phyloP scores from a whole-genome alignment of 2,329 filamentous ascomycete genomes.

The Cladorrhinum sp. region DNA sequence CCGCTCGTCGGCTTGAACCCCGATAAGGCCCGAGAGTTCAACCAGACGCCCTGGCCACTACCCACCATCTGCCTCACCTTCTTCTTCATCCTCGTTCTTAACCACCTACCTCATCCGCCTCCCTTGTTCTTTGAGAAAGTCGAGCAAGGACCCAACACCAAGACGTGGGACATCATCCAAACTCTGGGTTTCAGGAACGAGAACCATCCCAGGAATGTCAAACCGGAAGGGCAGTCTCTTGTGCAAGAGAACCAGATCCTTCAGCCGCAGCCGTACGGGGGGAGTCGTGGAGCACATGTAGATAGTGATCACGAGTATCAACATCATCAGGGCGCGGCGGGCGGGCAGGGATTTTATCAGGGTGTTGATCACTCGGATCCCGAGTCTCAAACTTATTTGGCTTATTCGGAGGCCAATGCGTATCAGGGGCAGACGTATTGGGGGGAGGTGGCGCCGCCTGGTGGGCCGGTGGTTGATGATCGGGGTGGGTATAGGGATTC shows the following conservation, averaged over 20 bases:
- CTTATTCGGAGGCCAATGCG: not conserved
- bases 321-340: not conserved
- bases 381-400: not conserved
- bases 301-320: not conserved
- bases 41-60: slow-evolving; percentile 27
- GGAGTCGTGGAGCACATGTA: not conserved
- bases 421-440: not conserved
- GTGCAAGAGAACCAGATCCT: not conserved
- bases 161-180: not conserved
- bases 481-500: not conserved
- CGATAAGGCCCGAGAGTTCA: slow-evolving; percentile 1
- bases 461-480: not conserved
- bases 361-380: not conserved
- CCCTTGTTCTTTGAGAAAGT: slow-evolving; percentile 18
- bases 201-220: not conserved
- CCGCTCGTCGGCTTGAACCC: slow-evolving; percentile 20
- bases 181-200: not conserved
- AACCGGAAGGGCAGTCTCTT: not conserved
- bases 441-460: not conserved
- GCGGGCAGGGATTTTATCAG: not conserved
- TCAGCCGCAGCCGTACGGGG: not conserved
- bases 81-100: slow-evolving; percentile 26
- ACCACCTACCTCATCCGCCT: slow-evolving; percentile 24
- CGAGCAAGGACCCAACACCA: not conserved
- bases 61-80: slow-evolving; percentile 28